These are phyloP conservation scores for Tolypocladium tundrense DNA, from an alignment of 2,329 filamentous ascomycete species.

Conservation along the genomic window DNA sequence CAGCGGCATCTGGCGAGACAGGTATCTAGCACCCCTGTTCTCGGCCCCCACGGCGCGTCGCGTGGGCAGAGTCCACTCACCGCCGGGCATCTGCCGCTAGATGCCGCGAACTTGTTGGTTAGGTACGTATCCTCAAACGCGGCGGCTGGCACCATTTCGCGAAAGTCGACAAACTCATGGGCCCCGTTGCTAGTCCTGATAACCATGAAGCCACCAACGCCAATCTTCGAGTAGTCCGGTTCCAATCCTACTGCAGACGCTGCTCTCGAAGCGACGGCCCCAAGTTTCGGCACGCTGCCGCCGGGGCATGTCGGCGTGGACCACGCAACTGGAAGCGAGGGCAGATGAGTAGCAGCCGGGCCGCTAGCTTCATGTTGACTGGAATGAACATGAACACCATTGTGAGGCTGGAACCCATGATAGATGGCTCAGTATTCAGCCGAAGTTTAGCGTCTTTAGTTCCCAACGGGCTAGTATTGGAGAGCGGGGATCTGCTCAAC, in stretches of 20 bases:
- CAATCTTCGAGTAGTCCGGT: constrained; percentile 49
- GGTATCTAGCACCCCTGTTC: too few relatives aligned
- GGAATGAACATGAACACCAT: neutral
- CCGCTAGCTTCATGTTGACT: neutral
- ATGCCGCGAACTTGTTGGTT: too few relatives aligned
- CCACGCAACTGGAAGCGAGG: neutral
- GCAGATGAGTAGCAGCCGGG: neutral
- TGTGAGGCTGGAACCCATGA: neutral
- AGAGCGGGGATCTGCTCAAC: neutral
- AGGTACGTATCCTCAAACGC: constrained; percentile 76
- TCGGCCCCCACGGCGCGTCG: too few relatives aligned
- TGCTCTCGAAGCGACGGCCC: constrained; percentile 52
- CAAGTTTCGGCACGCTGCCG: constrained; percentile 19
- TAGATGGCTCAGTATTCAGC: neutral
- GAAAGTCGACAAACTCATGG: constrained; percentile 77
- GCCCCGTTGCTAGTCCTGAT: constrained; percentile 52
- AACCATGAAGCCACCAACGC: constrained; percentile 71
- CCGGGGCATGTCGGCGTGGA: neutral
- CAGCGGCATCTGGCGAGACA: too few relatives aligned
- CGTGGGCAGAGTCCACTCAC: too few relatives aligned
- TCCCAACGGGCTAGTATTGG: neutral
- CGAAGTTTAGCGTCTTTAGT: too few relatives aligned
- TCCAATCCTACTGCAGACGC: constrained; percentile 50
- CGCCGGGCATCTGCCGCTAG: too few relatives aligned
- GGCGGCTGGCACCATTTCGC: constrained; percentile 73